phyloP scores from a whole-genome alignment of 2,329 filamentous ascomycete species.

The Fusarium nelsonii region DNA sequence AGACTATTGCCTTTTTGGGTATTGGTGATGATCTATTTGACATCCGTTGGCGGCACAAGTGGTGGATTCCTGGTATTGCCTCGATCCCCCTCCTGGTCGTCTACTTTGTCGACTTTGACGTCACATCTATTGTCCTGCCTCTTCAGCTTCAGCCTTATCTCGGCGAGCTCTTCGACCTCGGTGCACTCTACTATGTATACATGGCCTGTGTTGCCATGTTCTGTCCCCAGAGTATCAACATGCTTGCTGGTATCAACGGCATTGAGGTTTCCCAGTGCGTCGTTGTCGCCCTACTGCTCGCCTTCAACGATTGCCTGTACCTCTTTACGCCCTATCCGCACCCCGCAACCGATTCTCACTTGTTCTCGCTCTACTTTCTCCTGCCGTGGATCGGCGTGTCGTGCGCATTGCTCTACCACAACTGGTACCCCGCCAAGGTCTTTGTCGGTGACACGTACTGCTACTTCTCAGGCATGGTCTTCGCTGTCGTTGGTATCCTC shows the following conservation, averaged over 20 bases:
- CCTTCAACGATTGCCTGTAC: constrained; percentile 90
- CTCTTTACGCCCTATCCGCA: constrained; percentile 86
- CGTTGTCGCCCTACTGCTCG: constrained; percentile 85
- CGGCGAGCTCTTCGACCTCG: constrained; percentile 86
- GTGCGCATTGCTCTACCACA: constrained; percentile 85
- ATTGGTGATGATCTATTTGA: constrained; percentile 97
- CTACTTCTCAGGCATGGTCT: constrained; percentile 99
- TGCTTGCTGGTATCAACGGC: constrained; percentile 98
- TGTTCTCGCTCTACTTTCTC: constrained; percentile 95
- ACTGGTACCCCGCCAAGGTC: constrained; percentile 94
- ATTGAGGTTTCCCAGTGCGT: constrained; percentile 96
- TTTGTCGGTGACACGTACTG: constrained; percentile 99
- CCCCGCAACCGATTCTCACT: constrained; percentile 92
- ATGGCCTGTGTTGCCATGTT: constrained; percentile 98
- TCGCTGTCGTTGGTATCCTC: constrained; percentile 94
- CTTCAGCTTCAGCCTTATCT: constrained; percentile 86
- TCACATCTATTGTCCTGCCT: constrained; percentile 94
- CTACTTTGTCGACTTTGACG: constrained; percentile 98
- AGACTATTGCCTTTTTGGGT: constrained; percentile 90
- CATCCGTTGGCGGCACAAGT: constrained; percentile 98
- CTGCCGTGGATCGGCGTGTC: constrained; percentile 96
- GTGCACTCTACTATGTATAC: constrained; percentile 90
- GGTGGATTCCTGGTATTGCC: constrained; percentile 95
- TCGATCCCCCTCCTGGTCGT: constrained; percentile 94
- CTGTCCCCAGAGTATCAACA: constrained; percentile 99